These are phyloP conservation scores for Trifolium pratense DNA, from an alignment of 306 rosid species.

Conservation along the genomic window DNA sequence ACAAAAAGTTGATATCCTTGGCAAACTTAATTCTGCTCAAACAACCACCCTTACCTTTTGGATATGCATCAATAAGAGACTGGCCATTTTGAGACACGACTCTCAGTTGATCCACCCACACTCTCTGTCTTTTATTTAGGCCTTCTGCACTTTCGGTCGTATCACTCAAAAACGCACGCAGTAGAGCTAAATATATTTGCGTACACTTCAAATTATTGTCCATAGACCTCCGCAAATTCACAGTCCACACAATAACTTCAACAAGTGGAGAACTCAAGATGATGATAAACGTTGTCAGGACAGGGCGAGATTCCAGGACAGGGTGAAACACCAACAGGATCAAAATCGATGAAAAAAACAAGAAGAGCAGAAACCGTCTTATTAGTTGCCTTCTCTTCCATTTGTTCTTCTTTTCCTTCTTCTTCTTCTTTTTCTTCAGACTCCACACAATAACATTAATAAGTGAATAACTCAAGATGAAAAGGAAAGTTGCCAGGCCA, in stretches of 20 bases:
- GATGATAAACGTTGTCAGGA: background rate
- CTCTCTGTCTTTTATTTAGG: conserved; percentile 25
- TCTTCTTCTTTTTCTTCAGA: too few relatives aligned
- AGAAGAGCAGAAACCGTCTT: too few relatives aligned
- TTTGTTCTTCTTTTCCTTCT: too few relatives aligned
- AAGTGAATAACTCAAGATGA: too few relatives aligned
- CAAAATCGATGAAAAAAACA: background rate
- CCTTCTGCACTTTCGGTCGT: background rate
- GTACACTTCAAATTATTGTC: conserved; percentile 4
- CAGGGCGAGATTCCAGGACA: too few relatives aligned
- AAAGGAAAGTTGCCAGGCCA: too few relatives aligned
- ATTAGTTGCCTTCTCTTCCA: too few relatives aligned
- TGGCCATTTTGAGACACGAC: background rate
- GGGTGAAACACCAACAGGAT: background rate
- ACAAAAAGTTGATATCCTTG: background rate
- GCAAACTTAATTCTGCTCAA: background rate
- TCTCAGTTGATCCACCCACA: conserved; percentile 36
- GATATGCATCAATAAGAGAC: background rate
- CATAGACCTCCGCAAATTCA: background rate
- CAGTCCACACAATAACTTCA: background rate
- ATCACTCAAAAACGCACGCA: conserved; percentile 4
- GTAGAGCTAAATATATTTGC: background rate
- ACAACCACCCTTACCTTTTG: background rate
- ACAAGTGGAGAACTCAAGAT: background rate
- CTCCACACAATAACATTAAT: too few relatives aligned